These are phyloP conservation scores for Phytophthora sansomeana DNA, from an alignment of 352 stramenopile genomes.

Conservation along the genomic window DNA sequence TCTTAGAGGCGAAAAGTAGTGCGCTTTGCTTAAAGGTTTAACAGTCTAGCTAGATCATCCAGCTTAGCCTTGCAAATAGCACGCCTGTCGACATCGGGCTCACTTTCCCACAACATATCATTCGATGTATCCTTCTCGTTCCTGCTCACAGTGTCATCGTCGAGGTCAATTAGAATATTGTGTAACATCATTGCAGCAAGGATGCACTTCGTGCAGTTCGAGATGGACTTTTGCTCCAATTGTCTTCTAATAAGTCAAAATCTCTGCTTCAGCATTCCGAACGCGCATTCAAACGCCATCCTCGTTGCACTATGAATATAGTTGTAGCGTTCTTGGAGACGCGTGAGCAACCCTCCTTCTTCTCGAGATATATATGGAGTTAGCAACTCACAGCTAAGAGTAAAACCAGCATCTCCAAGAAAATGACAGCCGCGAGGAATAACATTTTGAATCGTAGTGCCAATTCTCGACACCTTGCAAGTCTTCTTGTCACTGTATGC, in stretches of 20 bases:
- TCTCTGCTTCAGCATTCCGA: constrained; percentile 9
- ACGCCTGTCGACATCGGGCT: neutral
- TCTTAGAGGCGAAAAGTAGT: neutral
- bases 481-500: constrained; percentile 7
- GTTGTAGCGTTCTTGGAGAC: neutral
- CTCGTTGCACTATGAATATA: neutral
- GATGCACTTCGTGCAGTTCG: constrained; percentile 3
- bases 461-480: neutral
- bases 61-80: constrained; percentile 2
- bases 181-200: constrained; percentile 5
- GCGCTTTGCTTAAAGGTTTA: neutral
- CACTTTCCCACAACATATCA: neutral
- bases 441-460: neutral
- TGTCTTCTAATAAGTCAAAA: constrained; percentile 1
- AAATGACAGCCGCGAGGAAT: neutral
- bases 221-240: constrained; percentile 3
- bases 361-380: neutral
- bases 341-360: neutral
- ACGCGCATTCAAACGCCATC: constrained; percentile 7
- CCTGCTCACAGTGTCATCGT: constrained; percentile 2
- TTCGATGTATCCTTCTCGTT: neutral
- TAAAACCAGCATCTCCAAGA: constrained; percentile 1
- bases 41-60: neutral
- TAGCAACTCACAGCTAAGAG: neutral
- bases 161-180: constrained; percentile 2